Conservation (phyloP, 129 eudicot species). For the Lonicera japonica region DNA sequence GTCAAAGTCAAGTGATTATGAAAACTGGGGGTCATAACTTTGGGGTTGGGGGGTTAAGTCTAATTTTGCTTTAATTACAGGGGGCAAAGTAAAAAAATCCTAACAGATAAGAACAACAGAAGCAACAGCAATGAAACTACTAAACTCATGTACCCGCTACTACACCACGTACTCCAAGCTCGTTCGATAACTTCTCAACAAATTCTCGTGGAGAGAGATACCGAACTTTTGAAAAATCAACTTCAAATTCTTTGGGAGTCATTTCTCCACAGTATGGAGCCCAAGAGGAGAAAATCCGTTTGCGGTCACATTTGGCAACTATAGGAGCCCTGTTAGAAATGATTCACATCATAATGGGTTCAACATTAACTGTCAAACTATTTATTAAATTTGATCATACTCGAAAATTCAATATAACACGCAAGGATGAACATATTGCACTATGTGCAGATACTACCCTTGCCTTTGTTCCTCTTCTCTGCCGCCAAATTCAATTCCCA, state of each 20-base stretch:
- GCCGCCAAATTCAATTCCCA: neutral
- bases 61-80: too few relatives aligned
- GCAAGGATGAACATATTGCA: neutral
- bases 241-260: constrained; percentile 56
- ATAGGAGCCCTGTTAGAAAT: constrained; percentile 65
- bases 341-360: constrained; percentile 3
- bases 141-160: constrained; percentile 65
- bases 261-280: constrained; percentile 65
- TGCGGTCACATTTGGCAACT: constrained; percentile 87
- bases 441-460: neutral
- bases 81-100: too few relatives aligned
- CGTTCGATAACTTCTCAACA: constrained; percentile 76
- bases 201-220: constrained; percentile 74
- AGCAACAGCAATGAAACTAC: neutral
- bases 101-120: too few relatives aligned
- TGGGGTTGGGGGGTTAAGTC: too few relatives aligned
- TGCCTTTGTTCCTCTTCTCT: neutral
- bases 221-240: constrained; percentile 79
- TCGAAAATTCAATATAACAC: neutral
- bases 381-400: neutral
- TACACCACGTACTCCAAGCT: constrained; percentile 88
- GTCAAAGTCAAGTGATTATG: too few relatives aligned
- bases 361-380: neutral
- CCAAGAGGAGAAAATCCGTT: constrained; percentile 88
- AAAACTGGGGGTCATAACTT: too few relatives aligned